Conservation (phyloP, 768 basidiomycete genomes). For the Mycena filopes region DNA sequence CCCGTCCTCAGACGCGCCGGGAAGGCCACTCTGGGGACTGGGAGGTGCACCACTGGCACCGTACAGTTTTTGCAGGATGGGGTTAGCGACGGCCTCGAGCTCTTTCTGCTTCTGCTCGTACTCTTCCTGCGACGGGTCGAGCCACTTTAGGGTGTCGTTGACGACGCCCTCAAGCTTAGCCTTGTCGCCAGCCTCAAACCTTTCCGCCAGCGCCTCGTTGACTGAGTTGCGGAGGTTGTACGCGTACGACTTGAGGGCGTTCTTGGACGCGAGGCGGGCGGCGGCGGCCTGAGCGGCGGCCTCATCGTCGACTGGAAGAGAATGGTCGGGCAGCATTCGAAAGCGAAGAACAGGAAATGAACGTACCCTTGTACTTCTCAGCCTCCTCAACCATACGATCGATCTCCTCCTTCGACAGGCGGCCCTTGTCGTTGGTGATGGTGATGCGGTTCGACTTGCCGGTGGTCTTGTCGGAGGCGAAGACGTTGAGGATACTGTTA, state of each 20-base stretch:
- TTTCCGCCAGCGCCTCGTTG: slow-evolving; percentile 70
- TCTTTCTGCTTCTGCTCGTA: slow-evolving; percentile 71
- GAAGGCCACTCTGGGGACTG: slow-evolving; percentile 51
- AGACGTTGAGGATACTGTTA: not conserved
- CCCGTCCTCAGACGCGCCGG: slow-evolving; percentile 1
- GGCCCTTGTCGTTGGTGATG: slow-evolving; percentile 5
- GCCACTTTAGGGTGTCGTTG: slow-evolving; percentile 69
- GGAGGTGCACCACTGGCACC: slow-evolving; percentile 49
- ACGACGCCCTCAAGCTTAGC: slow-evolving; percentile 66
- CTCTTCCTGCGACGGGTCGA: slow-evolving; percentile 71
- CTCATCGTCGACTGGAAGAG: slow-evolving; percentile 60
- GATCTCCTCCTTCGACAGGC: not conserved
- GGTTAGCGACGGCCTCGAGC: slow-evolving; percentile 68
- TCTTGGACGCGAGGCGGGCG: slow-evolving; percentile 73
- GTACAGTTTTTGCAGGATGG: slow-evolving; percentile 57
- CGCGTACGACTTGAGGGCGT: slow-evolving; percentile 77
- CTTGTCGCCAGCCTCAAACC: slow-evolving; percentile 39
- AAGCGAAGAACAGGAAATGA: not conserved
- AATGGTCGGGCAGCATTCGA: slow-evolving; percentile 1
- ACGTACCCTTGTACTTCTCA: slow-evolving; percentile 6
- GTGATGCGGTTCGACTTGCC: slow-evolving; percentile 1
- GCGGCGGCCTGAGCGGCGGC: too few species aligned
- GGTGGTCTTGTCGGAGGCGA: not conserved
- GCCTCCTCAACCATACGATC: slow-evolving; percentile 3
- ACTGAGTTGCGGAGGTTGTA: slow-evolving; percentile 74